Evolutionary conservation across 2,329 filamentous ascomycete species (phyloP).

Genomic region (Hirsutella minnesotensis): DNA sequence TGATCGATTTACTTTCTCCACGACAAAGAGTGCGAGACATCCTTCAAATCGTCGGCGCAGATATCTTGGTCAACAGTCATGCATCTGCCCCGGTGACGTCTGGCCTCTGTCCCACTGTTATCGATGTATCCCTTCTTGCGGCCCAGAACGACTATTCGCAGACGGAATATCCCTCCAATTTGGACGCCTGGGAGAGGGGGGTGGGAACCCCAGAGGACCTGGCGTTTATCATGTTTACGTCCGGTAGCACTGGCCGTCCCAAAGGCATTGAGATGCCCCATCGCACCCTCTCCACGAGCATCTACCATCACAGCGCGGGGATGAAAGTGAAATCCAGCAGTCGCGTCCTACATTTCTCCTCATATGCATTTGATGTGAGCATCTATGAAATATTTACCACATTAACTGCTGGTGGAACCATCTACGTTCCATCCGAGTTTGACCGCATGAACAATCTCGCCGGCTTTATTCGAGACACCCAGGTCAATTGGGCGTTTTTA

Average conservation of each 20-base stretch:
- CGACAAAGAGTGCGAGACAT: too few species aligned
- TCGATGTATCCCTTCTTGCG: too few species aligned
- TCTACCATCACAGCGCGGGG: too few species aligned
- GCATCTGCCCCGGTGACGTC: too few species aligned
- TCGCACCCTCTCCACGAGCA: too few species aligned
- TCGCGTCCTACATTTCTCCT: slow-evolving; percentile 5
- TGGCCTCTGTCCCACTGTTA: too few species aligned
- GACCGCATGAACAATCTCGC: not conserved
- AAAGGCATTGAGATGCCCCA: not conserved
- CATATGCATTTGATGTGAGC: slow-evolving; percentile 6
- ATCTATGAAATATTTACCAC: slow-evolving; percentile 1
- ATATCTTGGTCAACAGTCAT: too few species aligned
- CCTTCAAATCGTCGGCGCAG: too few species aligned
- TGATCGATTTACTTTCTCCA: too few species aligned
- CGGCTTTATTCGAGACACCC: not conserved
- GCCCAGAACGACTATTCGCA: too few species aligned
- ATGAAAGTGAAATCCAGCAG: not conserved
- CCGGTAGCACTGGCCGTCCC: not conserved
- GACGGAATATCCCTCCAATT: too few species aligned
- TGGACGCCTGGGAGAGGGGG: too few species aligned
- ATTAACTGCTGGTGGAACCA: not conserved
- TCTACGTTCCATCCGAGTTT: slow-evolving; percentile 1
- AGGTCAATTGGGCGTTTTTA: slow-evolving; percentile 1
- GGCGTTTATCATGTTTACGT: not conserved
- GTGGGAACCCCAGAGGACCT: not conserved